A percentile compares a stretch with the other conserved stretches of the same genome.
phyloP scores from a whole-genome alignment of 768 basidiomycete species.

The Porpolomopsis calyptriformis region DNA sequence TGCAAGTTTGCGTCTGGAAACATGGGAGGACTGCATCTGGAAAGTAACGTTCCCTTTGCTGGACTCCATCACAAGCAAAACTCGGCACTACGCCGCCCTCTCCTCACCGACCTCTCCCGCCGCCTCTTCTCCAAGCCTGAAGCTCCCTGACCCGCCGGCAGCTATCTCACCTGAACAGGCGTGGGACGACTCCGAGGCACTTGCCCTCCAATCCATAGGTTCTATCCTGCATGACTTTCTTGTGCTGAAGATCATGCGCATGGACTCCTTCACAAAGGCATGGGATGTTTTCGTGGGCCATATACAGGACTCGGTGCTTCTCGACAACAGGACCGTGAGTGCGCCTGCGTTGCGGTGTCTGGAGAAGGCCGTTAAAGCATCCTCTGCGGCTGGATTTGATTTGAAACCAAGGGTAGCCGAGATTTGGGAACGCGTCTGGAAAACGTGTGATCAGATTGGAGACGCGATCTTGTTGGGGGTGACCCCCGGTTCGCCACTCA shows the following conservation, averaged over 20 bases:
- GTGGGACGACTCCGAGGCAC: slow-evolving; percentile 83
- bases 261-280: slow-evolving; percentile 57
- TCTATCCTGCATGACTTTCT: slow-evolving; percentile 78
- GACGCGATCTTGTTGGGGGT: slow-evolving; percentile 31
- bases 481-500: slow-evolving; percentile 8
- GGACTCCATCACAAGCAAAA: slow-evolving; percentile 52
- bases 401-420: slow-evolving; percentile 33
- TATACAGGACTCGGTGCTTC: slow-evolving; percentile 58
- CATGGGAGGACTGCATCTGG: slow-evolving; percentile 91
- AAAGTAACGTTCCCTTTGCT: slow-evolving; percentile 81
- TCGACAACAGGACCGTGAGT: slow-evolving; percentile 60
- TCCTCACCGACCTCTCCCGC: slow-evolving; percentile 8
- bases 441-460: slow-evolving; percentile 57
- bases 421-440: slow-evolving; percentile 58
- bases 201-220: slow-evolving; percentile 77
- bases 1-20: slow-evolving; percentile 64
- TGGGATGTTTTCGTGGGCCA: slow-evolving; percentile 70
- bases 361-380: slow-evolving; percentile 65
- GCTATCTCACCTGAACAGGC: slow-evolving; percentile 26
- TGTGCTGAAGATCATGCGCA: slow-evolving; percentile 56
- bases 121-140: background rate
- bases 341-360: slow-evolving; percentile 79
- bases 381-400: slow-evolving; percentile 31
- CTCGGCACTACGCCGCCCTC: slow-evolving; percentile 29
- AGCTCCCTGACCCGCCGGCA: background rate